A percentile compares a stretch with the other conserved stretches of the same genome.
Evolutionary conservation across 352 stramenopile genomes (phyloP).

Genomic region (Phytophthora lateralis): DNA sequence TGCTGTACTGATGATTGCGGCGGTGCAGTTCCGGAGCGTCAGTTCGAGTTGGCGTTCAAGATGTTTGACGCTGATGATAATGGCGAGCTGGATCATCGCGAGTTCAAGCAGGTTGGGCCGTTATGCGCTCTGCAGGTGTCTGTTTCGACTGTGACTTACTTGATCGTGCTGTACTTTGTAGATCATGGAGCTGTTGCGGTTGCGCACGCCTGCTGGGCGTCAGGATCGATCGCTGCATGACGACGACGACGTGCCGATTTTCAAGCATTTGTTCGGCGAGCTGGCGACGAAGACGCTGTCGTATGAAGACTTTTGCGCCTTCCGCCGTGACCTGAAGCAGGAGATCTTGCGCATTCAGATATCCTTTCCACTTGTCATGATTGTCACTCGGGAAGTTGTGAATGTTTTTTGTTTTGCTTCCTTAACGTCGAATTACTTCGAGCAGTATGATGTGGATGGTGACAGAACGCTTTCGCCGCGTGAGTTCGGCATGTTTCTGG

Average conservation of each 20-base stretch:
- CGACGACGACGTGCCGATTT: conserved; percentile 79
- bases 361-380: conserved; percentile 55
- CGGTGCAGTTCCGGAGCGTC: conserved; percentile 71
- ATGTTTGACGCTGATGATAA: conserved; percentile 90
- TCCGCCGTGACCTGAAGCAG: conserved; percentile 73
- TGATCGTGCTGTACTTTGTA: conserved; percentile 24
- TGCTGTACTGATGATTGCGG: background rate
- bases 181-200: conserved; percentile 87
- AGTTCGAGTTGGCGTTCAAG: conserved; percentile 91
- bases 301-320: conserved; percentile 81
- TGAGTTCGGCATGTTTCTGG: conserved; percentile 89
- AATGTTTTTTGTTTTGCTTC: conserved; percentile 16
- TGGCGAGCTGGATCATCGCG: conserved; percentile 75
- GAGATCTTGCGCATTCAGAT: conserved; percentile 91
- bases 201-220: conserved; percentile 75
- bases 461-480: conserved; percentile 80
- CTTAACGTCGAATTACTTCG: conserved; percentile 82
- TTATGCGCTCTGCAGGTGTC: background rate
- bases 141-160: background rate
- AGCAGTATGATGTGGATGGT: conserved; percentile 88
- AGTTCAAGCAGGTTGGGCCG: conserved; percentile 78
- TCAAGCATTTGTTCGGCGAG: conserved; percentile 88
- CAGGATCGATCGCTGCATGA: conserved; percentile 83
- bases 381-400: background rate
- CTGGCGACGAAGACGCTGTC: conserved; percentile 80